Evolutionary conservation across 805 yeast species (phyloP).

Genomic region (Candida silvicultrix): DNA sequence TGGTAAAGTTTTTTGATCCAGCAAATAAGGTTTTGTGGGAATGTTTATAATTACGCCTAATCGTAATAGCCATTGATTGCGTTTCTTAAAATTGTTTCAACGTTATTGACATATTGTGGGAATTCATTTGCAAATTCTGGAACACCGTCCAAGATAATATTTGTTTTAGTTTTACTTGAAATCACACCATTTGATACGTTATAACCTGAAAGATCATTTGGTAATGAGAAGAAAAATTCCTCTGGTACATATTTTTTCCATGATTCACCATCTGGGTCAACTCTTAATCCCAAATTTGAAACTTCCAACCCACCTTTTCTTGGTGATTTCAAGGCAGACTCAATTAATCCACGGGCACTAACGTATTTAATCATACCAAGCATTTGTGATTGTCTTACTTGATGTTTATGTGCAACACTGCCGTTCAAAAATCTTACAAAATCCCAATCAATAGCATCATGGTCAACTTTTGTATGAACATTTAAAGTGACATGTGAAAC

Average conservation of each 20-base stretch:
- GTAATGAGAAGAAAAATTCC: neutral
- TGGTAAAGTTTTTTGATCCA: neutral
- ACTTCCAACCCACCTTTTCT: neutral
- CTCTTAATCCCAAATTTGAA: neutral
- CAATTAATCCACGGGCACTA: neutral
- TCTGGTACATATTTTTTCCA: neutral
- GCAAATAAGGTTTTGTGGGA: neutral
- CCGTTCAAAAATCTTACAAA: neutral
- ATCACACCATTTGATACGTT: neutral
- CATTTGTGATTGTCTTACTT: neutral
- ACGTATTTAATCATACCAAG: neutral
- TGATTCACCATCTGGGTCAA: neutral
- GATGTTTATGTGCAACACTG: neutral
- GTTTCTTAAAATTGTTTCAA: neutral
- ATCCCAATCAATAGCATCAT: neutral
- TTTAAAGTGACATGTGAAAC: neutral
- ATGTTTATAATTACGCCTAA: neutral
- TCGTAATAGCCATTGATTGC: neutral
- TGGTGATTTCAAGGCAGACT: neutral
- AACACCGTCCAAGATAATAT: neutral
- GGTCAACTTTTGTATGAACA: neutral
- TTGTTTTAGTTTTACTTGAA: neutral
- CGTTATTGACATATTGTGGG: neutral
- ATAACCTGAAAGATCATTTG: neutral
- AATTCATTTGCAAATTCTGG: neutral